phyloP scores from a whole-genome alignment of 192 early-diverging fungal genomes.

The Linnemannia zychae region DNA sequence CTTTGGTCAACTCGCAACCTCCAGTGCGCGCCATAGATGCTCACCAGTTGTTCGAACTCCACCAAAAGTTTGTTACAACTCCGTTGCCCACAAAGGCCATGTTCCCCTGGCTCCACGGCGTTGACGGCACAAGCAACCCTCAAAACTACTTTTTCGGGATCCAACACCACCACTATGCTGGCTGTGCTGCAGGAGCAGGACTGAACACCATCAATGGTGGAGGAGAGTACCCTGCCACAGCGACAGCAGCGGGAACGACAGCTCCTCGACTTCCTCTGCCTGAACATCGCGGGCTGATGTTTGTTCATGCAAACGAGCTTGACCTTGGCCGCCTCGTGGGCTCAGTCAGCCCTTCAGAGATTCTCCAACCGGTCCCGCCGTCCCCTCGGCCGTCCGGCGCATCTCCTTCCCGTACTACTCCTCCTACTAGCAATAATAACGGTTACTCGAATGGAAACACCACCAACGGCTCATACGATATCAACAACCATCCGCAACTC shows the following conservation, averaged over 20 bases:
- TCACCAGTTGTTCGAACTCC: slow-evolving; percentile 55
- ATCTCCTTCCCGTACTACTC: neutral
- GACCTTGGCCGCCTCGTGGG: slow-evolving; percentile 59
- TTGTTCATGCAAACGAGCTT: slow-evolving; percentile 53
- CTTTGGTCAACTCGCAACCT: slow-evolving; percentile 32
- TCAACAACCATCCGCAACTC: slow-evolving; percentile 50
- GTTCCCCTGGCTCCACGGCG: slow-evolving; percentile 75
- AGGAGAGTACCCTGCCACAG: neutral
- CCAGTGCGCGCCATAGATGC: slow-evolving; percentile 58
- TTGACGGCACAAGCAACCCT: slow-evolving; percentile 59
- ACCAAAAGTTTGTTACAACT: slow-evolving; percentile 57
- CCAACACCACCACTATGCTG: slow-evolving; percentile 38
- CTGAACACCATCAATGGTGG: neutral
- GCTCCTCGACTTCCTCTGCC: slow-evolving; percentile 37
- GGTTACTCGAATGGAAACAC: neutral
- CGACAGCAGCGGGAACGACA: neutral
- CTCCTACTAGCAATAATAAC: neutral
- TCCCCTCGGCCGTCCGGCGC: slow-evolving; percentile 6
- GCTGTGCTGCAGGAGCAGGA: neutral
- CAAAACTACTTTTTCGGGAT: slow-evolving; percentile 73
- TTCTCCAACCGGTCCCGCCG: slow-evolving; percentile 53
- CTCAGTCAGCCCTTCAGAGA: slow-evolving; percentile 63
- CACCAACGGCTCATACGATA: slow-evolving; percentile 21
- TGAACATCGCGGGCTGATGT: slow-evolving; percentile 55
- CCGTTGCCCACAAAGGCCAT: slow-evolving; percentile 65